These are phyloP conservation scores for Dactylonectria macrodidyma DNA, from an alignment of 2,329 filamentous ascomycete genomes.

Conservation along the genomic window DNA sequence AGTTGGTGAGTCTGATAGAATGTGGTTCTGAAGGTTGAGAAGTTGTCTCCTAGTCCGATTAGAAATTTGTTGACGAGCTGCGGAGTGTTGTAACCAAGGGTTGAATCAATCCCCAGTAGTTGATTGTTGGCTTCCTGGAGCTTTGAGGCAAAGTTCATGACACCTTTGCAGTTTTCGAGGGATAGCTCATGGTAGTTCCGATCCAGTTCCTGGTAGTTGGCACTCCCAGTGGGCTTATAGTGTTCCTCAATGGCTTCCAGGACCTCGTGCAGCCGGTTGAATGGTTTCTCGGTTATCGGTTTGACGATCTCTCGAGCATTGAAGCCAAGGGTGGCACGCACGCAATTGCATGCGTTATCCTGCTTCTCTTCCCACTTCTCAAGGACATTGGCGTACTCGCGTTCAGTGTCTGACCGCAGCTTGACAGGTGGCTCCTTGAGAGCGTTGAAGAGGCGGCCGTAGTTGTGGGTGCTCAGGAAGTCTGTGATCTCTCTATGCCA, in stretches of 20 bases:
- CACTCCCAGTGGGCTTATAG: not conserved
- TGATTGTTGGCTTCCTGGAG: not conserved
- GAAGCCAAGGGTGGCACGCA: slow-evolving; percentile 10
- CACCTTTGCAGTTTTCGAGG: not conserved
- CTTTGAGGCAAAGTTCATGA: too few relatives aligned
- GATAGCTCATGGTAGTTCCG: not conserved
- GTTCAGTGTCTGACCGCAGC: too few relatives aligned
- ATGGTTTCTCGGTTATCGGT: too few relatives aligned
- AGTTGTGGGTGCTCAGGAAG: too few relatives aligned
- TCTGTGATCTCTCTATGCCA: too few relatives aligned
- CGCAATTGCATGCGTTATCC: slow-evolving; percentile 3
- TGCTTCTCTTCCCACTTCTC: slow-evolving; percentile 3
- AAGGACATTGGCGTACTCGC: not conserved
- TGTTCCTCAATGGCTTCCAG: too few relatives aligned
- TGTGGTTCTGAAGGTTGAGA: too few relatives aligned
- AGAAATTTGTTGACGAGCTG: too few relatives aligned
- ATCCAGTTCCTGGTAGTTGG: slow-evolving; percentile 3
- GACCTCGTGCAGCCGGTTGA: too few relatives aligned
- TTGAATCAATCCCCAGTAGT: not conserved
- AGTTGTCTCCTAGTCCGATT: not conserved
- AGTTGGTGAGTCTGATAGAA: too few relatives aligned
- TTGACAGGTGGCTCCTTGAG: too few relatives aligned
- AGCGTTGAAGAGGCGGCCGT: too few relatives aligned
- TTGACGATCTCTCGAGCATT: not conserved
- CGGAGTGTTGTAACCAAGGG: not conserved